A percentile compares a stretch with the other conserved stretches of the same genome.
Conservation (phyloP, 257 asterid genomes). For the Scutellaria baicalensis region DNA sequence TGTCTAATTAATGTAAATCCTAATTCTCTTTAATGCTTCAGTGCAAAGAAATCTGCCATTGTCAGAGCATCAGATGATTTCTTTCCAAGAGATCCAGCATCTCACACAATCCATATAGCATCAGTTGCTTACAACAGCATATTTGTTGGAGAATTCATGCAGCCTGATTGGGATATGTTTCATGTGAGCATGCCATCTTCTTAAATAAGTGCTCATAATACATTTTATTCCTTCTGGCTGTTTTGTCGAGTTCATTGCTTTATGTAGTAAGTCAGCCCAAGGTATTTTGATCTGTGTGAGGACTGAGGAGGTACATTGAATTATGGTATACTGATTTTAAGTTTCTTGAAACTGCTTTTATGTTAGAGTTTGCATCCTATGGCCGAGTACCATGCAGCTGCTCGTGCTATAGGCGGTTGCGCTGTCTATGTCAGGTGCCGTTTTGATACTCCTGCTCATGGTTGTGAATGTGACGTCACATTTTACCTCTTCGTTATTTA, state of each 20-base stretch:
- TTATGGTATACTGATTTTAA: neutral
- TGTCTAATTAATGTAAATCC: neutral
- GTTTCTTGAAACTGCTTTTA: neutral
- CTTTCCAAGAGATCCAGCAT: conserved; percentile 88
- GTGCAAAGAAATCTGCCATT: conserved; percentile 57
- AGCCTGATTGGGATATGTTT: conserved; percentile 95
- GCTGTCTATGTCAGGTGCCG: conserved; percentile 69
- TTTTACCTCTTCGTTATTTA: neutral
- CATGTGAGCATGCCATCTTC: conserved; percentile 43
- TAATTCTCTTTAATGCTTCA: conserved; percentile 5
- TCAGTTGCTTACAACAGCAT: conserved; percentile 76
- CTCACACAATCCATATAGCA: conserved; percentile 81
- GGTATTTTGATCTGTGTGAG: neutral
- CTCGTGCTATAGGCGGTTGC: conserved; percentile 88
- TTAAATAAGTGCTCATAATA: neutral
- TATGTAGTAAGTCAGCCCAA: neutral
- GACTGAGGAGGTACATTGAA: neutral
- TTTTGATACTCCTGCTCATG: neutral
- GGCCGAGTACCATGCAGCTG: conserved; percentile 93
- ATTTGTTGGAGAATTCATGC: conserved; percentile 83
- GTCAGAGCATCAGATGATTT: conserved; percentile 74
- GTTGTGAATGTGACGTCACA: neutral
- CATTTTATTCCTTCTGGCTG: neutral
- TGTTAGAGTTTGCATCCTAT: conserved; percentile 75
- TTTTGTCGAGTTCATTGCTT: neutral